Base-by-base conservation (phyloP, 768 basidiomycete species). In the Sarcodon sp. region DNA sequence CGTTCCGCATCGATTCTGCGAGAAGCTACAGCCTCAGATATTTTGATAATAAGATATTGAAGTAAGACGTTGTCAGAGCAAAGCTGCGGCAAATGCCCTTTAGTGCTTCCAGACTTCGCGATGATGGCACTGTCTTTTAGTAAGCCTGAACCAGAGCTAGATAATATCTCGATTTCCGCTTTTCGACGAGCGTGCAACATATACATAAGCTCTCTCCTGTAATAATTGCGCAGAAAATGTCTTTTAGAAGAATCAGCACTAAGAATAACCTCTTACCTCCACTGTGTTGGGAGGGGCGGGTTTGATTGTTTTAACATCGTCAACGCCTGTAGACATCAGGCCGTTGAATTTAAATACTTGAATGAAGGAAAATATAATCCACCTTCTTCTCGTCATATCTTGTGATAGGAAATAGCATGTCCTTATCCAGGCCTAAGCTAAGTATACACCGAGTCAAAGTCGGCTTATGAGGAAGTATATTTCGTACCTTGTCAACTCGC, bases 161-260 rank as follows among this genome's bases (percentile, higher is more conserved):
- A 64, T 34, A 88, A 58, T 37, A 87, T 70, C 59, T 98, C 89
- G 43, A 93, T 93, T 64, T 98, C 94, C 3, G 93, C 93, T 64
- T 97, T 97, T 41, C 81, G 77, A n/a, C 87, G 77, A 4, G 66
- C 69, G 58, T 86, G 80, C 34, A 97, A 63, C 76, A 96, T 88
- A 53, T 78, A 70, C 61, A 71, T 71, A 3, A 97, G 76, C 57
- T 94, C 90, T 53, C 77, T 80, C 64, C 91, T 93, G 60, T 7
- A 37, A 21, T 33, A 34, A 11, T 8, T 6, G 21, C 4, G 16
- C 43, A 27, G 21, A 38, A 43, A 35, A 45, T 47, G 6, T 38
- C 18, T n/a, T n/a, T n/a, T n/a, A 47, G n/a, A 15, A 16, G 44
- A n/a, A 45, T 37, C 34, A 47, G 15, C 39, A 50, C 49, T 27